These are phyloP conservation scores for Manihot esculenta DNA, from an alignment of 441 rosid genomes.

Conservation along the genomic window DNA sequence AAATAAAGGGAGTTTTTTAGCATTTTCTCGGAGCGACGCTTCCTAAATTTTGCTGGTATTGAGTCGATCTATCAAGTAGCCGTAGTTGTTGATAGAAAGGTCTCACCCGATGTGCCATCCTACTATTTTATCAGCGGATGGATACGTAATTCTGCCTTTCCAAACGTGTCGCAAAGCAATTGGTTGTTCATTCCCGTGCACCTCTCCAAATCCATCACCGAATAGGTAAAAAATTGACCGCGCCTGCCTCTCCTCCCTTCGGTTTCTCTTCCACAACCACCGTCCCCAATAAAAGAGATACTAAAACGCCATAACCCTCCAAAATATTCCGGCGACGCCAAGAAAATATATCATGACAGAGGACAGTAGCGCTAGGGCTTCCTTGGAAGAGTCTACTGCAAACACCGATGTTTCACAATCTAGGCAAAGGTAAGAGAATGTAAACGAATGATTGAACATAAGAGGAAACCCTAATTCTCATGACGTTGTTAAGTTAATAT, in stretches of 20 bases:
- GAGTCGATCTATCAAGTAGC: no score
- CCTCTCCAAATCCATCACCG: neutral
- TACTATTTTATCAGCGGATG: no score
- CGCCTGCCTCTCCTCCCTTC: neutral
- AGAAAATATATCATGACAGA: slow-evolving; percentile 41
- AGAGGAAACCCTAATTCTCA: neutral
- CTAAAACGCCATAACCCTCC: neutral
- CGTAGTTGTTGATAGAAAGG: no score
- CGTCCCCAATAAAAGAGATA: neutral
- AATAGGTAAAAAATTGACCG: neutral
- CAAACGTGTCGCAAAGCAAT: neutral
- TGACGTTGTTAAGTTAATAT: neutral
- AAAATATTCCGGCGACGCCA: neutral
- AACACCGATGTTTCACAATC: slow-evolving; percentile 43
- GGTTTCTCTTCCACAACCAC: neutral
- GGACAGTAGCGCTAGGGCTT: slow-evolving; percentile 42
- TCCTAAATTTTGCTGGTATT: no score
- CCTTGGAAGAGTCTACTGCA: slow-evolving; percentile 35
- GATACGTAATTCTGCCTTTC: neutral
- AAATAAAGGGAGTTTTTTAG: no score
- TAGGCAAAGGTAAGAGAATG: slow-evolving; percentile 53
- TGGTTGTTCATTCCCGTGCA: neutral
- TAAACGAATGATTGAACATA: neutral
- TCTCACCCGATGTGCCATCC: no score
- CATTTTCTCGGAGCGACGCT: no score